phyloP scores from a whole-genome alignment of 345 rosid genomes.

The Angophora floribunda region DNA sequence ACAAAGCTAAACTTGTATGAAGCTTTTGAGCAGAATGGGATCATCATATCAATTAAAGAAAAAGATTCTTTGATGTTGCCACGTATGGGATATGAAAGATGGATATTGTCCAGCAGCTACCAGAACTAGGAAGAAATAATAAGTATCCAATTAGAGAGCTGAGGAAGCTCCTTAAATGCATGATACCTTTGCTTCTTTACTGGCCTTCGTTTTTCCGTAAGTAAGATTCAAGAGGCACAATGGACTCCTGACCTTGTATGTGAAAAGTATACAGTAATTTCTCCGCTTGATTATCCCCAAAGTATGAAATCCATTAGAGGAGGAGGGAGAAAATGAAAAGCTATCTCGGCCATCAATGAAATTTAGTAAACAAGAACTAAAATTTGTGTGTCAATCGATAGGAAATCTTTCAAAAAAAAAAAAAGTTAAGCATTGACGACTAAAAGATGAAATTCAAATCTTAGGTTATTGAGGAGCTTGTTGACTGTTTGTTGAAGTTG shows the following conservation, averaged over 20 bases:
- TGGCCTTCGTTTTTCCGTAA: conserved; percentile 73
- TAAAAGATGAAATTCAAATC: not conserved
- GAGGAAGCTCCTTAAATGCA: not conserved
- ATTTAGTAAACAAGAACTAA: not conserved
- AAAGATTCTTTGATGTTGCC: too few relatives aligned
- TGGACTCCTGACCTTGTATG: conserved; percentile 73
- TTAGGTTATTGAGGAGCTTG: conserved; percentile 62
- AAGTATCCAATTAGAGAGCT: not conserved
- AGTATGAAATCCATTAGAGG: not conserved
- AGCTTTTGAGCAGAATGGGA: too few relatives aligned
- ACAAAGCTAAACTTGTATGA: too few relatives aligned
- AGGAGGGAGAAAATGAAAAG: not conserved
- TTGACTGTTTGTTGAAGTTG: conserved; percentile 86
- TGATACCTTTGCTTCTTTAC: not conserved
- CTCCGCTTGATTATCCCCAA: conserved; percentile 50
- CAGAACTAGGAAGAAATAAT: not conserved
- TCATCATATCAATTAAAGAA: too few relatives aligned
- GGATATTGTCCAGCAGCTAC: too few relatives aligned
- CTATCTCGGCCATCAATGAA: not conserved
- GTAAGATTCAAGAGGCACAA: conserved; percentile 65
- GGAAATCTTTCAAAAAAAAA: not conserved
- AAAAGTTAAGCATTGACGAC: not conserved
- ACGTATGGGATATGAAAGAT: too few relatives aligned
- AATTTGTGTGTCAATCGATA: not conserved
- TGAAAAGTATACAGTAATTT: conserved; percentile 77